Evolutionary conservation across 306 rosid genomes (phyloP).

Genomic region (Luffa aegyptiaca): DNA sequence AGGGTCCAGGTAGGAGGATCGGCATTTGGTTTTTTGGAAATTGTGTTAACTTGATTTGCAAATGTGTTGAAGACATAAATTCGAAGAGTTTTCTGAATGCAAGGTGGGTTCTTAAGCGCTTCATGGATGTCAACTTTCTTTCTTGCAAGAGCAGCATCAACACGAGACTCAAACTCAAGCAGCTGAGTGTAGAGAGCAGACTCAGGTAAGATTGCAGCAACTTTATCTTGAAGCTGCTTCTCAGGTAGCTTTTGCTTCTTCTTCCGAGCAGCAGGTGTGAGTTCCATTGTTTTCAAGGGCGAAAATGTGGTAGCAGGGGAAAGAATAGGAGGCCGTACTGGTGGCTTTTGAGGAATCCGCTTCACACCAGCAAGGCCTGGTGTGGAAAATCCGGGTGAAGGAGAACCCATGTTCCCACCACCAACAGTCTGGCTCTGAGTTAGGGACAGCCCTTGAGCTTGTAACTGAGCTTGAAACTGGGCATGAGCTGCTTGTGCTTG

Average conservation of each 20-base stretch:
- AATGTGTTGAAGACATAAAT: conserved; percentile 88
- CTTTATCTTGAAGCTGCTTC: conserved; percentile 80
- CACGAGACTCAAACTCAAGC: conserved; percentile 91
- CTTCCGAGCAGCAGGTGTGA: conserved; percentile 58
- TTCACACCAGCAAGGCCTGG: conserved; percentile 45
- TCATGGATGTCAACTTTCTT: conserved; percentile 97
- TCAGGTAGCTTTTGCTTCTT: conserved; percentile 97
- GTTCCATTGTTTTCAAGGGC: conserved; percentile 73
- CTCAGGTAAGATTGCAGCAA: conserved; percentile 80
- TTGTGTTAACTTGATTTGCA: conserved; percentile 69
- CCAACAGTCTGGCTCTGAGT: conserved; percentile 53
- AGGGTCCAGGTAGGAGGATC: conserved; percentile 95
- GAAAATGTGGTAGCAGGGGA: conserved; percentile 47
- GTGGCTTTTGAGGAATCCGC: conserved; percentile 72
- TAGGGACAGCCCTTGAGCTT: conserved; percentile 73
- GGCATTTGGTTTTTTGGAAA: conserved; percentile 75
- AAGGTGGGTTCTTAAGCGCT: conserved; percentile 79
- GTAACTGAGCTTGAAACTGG: conserved; percentile 88
- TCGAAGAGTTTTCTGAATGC: conserved; percentile 86
- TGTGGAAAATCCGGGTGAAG: conserved; percentile 37
- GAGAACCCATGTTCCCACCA: conserved; percentile 47
- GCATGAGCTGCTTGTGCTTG: conserved; percentile 66
- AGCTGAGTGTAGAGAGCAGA: conserved; percentile 94
- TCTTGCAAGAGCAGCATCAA: conserved; percentile 79
- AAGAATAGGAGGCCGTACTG: conserved; percentile 64